Conservation (phyloP, 2,329 filamentous ascomycete genomes). For the Pyrenophora teres region DNA sequence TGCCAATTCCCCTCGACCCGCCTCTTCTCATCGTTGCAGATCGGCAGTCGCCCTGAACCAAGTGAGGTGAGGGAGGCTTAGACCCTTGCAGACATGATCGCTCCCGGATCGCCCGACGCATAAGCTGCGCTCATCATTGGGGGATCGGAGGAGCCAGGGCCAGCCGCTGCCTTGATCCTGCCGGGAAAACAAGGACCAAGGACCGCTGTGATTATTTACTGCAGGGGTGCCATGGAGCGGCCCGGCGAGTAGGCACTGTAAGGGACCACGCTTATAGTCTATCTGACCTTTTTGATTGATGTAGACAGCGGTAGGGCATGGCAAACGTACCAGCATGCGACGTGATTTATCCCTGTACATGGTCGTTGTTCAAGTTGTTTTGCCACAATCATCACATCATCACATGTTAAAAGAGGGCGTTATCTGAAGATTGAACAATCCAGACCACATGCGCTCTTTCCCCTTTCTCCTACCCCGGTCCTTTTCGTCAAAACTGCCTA, state of each 20-base stretch:
- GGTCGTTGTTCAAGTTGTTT: too few species aligned
- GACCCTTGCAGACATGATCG: constrained; percentile 7
- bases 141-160: too few species aligned
- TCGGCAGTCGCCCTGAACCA: too few species aligned
- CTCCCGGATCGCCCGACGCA: constrained; percentile 11
- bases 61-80: constrained; percentile 7
- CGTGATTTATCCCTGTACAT: too few species aligned
- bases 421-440: too few species aligned
- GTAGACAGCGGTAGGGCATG: too few species aligned
- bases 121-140: constrained; percentile 16
- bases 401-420: too few species aligned
- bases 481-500: neutral
- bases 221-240: constrained; percentile 10
- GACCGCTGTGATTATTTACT: neutral
- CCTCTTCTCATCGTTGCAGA: too few species aligned
- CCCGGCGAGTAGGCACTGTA: constrained; percentile 1
- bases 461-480: neutral
- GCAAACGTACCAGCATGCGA: too few species aligned
- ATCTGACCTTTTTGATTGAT: neutral
- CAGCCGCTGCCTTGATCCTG: constrained; percentile 1
- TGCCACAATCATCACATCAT: too few species aligned
- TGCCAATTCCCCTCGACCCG: too few species aligned
- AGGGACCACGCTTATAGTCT: neutral
- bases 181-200: neutral
- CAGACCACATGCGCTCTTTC: too few species aligned